Evolutionary conservation across 2,329 filamentous ascomycete species (phyloP).

Genomic region (Microascus cirrosus): DNA sequence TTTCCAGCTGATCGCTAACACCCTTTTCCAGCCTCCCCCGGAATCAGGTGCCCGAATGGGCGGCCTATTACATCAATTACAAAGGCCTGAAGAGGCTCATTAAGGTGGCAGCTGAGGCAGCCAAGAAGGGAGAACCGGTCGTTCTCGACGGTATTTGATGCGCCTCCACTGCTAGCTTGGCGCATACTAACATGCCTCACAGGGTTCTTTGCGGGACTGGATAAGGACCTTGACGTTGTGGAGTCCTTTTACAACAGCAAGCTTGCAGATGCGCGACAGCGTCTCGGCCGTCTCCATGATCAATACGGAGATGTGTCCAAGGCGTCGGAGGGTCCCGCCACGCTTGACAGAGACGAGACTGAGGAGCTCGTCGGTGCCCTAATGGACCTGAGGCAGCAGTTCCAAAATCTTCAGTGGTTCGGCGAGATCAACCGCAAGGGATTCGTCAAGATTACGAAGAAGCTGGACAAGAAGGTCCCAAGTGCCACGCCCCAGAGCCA

Average conservation of each 20-base stretch:
- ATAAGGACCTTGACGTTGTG: conserved; percentile 94
- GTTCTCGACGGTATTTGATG: conserved; percentile 70
- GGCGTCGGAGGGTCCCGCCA: conserved; percentile 39
- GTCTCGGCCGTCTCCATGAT: conserved; percentile 76
- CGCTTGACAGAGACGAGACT: conserved; percentile 76
- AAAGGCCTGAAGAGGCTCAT: conserved; percentile 92
- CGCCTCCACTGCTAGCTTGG: background rate
- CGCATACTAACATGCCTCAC: conserved; percentile 10
- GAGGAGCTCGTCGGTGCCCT: conserved; percentile 87
- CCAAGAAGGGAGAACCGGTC: conserved; percentile 59
- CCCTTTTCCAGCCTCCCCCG: conserved; percentile 49
- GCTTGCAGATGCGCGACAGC: conserved; percentile 70
- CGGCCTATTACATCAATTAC: conserved; percentile 76
- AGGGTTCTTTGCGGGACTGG: conserved; percentile 96
- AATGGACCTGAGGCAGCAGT: conserved; percentile 74
- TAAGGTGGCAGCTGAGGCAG: conserved; percentile 60
- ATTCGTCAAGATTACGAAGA: conserved; percentile 98
- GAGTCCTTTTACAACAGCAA: conserved; percentile 97
- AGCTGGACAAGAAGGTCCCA: conserved; percentile 89
- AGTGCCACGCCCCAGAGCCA: conserved; percentile 66
- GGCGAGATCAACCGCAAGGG: conserved; percentile 91
- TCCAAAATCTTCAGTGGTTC: conserved; percentile 94
- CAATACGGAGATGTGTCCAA: conserved; percentile 71
- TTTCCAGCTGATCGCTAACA: conserved; percentile 10
- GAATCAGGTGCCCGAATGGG: conserved; percentile 83